Base-by-base conservation (phyloP, 768 basidiomycete species). In the Sarcodon sp. region DNA sequence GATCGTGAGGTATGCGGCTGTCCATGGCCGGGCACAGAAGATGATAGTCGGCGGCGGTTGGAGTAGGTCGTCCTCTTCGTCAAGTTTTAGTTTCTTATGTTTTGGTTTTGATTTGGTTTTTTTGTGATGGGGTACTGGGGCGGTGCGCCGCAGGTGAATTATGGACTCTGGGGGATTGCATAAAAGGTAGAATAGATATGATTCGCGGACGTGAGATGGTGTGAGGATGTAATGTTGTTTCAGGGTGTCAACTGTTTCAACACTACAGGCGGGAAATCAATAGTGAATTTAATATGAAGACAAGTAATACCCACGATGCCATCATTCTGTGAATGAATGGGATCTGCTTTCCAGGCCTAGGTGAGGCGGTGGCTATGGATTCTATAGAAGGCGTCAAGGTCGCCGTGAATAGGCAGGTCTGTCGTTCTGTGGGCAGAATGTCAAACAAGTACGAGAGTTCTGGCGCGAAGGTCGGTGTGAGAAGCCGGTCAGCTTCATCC, bases 31-130 rank as follows among this genome's bases (percentile, higher is more conserved):
- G 15, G 75, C 76, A 63, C 80, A 92, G 65, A 98, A 99, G 53
- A 99, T 90, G 55, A 99, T 97, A 16, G 93, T 98, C 1, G 92
- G 88, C 13, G 96, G 96, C 2, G 93, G 89, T 53, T 86, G 83
- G 36, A 74, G 70, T 33, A 78, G 70, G 18, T 75, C 73, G 4
- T 73, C 71, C 10, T 75, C 72, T 15, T 73, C 71, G 39, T 68
- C 67, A 7, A 53, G 41, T 39, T 48, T 51, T 31, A 50, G 54
- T 53, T 50, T 65, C 48, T 54, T 59, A 41, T 55, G 54, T 8
- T 46, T 12, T 48, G 59, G 58, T 67, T 72, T 51, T 39, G 64
- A 53, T 37, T 50, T 45, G 9, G 62, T 54, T 11, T 56, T 49
- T 49, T 73, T 75, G 1, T 54, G 53, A 9, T 15, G 8, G 6